A percentile compares a stretch with the other conserved stretches of the same genome.
phyloP scores from a whole-genome alignment of 139 green algal genomes.

The Tetratostichococcus sp. region DNA sequence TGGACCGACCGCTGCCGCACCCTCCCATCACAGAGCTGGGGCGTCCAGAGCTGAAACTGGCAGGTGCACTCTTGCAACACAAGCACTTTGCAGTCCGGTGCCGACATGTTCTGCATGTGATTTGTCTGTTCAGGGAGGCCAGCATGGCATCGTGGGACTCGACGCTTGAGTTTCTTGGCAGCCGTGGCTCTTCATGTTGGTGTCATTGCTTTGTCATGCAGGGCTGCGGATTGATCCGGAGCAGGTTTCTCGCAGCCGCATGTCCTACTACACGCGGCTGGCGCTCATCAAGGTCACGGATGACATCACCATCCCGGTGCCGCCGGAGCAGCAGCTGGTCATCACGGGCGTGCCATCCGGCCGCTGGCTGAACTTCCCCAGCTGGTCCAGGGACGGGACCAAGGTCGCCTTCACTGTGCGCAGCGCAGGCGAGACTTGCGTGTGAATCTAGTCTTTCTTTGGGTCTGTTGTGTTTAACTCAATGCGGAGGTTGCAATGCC shows the following conservation, averaged over 20 bases:
- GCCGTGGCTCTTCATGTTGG: too few species aligned
- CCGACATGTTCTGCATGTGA: too few species aligned
- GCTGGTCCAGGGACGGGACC: constrained; percentile 72
- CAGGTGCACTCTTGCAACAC: constrained; percentile 35
- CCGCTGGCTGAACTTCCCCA: constrained; percentile 67
- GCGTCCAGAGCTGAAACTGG: constrained; percentile 91
- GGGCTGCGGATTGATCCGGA: constrained; percentile 87
- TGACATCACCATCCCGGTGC: not conserved
- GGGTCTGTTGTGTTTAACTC: too few species aligned
- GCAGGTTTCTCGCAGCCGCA: constrained; percentile 67
- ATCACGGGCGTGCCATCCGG: constrained; percentile 60
- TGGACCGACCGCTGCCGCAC: constrained; percentile 67
- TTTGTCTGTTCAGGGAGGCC: too few species aligned
- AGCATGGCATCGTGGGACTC: too few species aligned
- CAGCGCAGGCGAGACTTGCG: constrained; percentile 44
- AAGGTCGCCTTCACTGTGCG: constrained; percentile 82
- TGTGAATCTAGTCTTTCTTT: too few species aligned
- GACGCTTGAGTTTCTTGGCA: too few species aligned
- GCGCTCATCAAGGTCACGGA: constrained; percentile 17
- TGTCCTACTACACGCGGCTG: constrained; percentile 67
- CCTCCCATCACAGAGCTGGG: constrained; percentile 88
- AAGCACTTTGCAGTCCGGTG: too few species aligned
- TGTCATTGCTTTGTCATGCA: constrained; percentile 6
- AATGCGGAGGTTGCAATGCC: too few species aligned
- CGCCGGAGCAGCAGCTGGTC: not conserved